These are phyloP conservation scores for Phialocephala sp. DNA, from an alignment of 2,329 filamentous ascomycete species.

Conservation along the genomic window DNA sequence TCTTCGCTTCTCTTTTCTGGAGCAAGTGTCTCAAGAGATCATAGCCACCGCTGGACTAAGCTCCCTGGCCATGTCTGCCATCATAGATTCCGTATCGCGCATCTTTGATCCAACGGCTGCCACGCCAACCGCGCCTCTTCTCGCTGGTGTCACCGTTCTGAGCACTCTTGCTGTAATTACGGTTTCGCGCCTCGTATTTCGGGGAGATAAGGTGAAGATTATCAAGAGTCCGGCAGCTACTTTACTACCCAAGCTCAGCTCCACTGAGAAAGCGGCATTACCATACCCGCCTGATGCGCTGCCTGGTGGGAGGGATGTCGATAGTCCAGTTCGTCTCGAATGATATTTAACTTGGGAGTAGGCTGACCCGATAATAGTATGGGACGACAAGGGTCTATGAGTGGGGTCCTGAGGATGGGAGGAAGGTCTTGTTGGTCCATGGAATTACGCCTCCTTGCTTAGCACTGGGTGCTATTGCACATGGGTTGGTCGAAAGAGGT, in stretches of 20 bases:
- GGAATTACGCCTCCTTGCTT: conserved; percentile 82
- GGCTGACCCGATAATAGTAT: conserved; percentile 49
- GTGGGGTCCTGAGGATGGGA: conserved; percentile 75
- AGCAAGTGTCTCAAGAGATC: neutral
- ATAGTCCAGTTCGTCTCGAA: conserved; percentile 52
- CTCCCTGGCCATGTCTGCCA: neutral
- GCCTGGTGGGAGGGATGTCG: conserved; percentile 71
- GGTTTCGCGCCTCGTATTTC: neutral
- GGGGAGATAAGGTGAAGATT: neutral
- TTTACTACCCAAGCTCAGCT: conserved; percentile 30
- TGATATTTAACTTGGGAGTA: neutral
- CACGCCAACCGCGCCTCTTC: neutral
- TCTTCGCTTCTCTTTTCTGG: neutral
- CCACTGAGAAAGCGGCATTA: conserved; percentile 46
- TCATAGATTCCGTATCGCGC: neutral
- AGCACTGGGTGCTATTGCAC: conserved; percentile 69
- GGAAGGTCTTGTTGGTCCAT: conserved; percentile 77
- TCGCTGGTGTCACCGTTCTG: neutral
- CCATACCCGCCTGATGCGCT: conserved; percentile 75
- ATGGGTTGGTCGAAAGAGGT: conserved; percentile 66
- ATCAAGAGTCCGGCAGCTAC: conserved; percentile 35
- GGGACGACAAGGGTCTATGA: conserved; percentile 78
- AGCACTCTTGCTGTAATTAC: neutral
- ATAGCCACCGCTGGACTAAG: neutral
- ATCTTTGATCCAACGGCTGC: neutral